These are phyloP conservation scores for Teratosphaeria zuluensis DNA, from an alignment of 2,329 filamentous ascomycete genomes.

Conservation along the genomic window DNA sequence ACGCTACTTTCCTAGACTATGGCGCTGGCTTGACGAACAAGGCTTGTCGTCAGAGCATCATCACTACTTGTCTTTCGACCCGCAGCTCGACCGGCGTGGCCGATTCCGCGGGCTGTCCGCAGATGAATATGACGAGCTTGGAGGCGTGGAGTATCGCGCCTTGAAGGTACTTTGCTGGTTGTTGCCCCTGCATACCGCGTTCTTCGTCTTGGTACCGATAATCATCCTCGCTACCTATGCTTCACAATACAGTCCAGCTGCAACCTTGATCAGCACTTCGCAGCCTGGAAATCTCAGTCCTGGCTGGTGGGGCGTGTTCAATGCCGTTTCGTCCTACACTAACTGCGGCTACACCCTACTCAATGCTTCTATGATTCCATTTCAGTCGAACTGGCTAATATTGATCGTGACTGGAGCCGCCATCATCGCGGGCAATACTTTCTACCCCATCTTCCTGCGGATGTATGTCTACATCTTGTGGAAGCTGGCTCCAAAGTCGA, in stretches of 20 bases:
- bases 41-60: neutral
- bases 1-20: neutral
- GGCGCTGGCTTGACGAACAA: neutral
- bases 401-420: conserved; percentile 39
- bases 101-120: neutral
- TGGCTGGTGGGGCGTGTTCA: conserved; percentile 86
- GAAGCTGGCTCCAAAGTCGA: conserved; percentile 11
- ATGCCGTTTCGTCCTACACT: conserved; percentile 62
- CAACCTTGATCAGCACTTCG: neutral
- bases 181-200: neutral
- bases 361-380: conserved; percentile 63
- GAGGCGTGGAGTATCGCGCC: neutral
- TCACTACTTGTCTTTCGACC: conserved; percentile 2
- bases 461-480: conserved; percentile 47
- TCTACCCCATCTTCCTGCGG: conserved; percentile 50
- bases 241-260: neutral
- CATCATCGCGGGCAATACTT: conserved; percentile 44
- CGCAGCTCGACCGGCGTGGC: neutral
- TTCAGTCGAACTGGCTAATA: conserved; percentile 25
- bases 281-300: conserved; percentile 28
- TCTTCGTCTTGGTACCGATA: neutral
- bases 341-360: conserved; percentile 65
- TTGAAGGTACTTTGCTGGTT: neutral
- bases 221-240: neutral
- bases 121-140: neutral